phyloP scores from a whole-genome alignment of 106 monocot species.

The Dendrobium chrysotoxum region DNA sequence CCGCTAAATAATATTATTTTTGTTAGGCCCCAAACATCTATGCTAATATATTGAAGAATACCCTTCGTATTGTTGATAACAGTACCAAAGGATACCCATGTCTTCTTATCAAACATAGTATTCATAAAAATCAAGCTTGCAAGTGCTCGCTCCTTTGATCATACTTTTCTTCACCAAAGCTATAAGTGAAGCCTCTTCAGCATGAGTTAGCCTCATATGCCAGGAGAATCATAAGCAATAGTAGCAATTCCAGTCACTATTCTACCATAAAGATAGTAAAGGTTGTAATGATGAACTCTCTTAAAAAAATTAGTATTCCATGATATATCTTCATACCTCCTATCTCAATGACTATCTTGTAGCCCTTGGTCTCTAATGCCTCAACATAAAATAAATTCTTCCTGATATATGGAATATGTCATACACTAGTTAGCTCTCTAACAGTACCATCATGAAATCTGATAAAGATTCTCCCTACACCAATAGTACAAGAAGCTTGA shows the following conservation, averaged over 20 bases:
- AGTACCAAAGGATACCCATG: not conserved
- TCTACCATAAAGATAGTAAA: not conserved
- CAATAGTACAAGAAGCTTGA: not conserved
- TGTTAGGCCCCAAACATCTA: not conserved
- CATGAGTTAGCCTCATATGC: not conserved
- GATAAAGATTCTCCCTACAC: not conserved
- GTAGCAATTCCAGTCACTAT: not conserved
- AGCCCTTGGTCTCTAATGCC: not conserved
- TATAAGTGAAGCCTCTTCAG: not conserved
- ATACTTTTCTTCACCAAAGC: not conserved
- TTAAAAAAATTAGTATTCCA: not conserved
- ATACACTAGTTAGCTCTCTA: not conserved
- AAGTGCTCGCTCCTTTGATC: not conserved
- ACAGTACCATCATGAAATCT: not conserved
- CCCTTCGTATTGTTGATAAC: not conserved
- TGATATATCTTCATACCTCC: not conserved
- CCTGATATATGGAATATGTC: not conserved
- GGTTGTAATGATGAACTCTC: not conserved
- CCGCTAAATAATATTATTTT: not conserved
- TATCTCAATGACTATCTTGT: not conserved
- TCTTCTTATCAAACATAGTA: not conserved
- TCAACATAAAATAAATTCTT: not conserved
- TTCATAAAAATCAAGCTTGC: not conserved
- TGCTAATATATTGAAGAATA: not conserved
- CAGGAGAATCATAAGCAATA: not conserved